phyloP scores from a whole-genome alignment of 2,329 filamentous ascomycete species.

The Talaromyces sp. region DNA sequence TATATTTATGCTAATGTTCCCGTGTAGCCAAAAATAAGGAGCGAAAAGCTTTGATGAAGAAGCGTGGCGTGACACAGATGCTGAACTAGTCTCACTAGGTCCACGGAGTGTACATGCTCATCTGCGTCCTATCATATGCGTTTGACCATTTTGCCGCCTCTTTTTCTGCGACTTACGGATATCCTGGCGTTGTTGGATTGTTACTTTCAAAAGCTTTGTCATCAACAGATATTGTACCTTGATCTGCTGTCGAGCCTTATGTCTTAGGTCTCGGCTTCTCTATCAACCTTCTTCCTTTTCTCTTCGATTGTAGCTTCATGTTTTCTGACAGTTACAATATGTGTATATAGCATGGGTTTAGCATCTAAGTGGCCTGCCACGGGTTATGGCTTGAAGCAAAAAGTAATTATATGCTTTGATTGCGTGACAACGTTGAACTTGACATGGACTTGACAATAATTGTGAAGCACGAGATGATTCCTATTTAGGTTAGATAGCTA shows the following conservation, averaged over 20 bases:
- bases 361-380: neutral
- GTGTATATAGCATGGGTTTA: conserved; percentile 12
- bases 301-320: conserved; percentile 5
- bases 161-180: conserved; percentile 37
- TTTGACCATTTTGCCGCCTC: conserved; percentile 22
- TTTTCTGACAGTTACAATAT: neutral
- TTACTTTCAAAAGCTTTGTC: conserved; percentile 15
- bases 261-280: neutral
- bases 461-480: neutral
- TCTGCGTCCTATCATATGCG: conserved; percentile 22
- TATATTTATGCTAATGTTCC: conserved; percentile 28
- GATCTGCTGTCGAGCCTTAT: neutral
- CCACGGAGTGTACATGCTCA: neutral
- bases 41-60: conserved; percentile 65
- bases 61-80: conserved; percentile 47
- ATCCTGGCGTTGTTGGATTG: conserved; percentile 39
- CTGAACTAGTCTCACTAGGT: neutral
- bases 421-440: neutral
- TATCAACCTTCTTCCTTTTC: neutral
- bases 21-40: conserved; percentile 64
- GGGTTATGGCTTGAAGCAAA: neutral
- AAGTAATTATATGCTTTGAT: conserved; percentile 1
- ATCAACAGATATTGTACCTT: conserved; percentile 1
- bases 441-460: neutral
- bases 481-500: neutral